phyloP scores from a whole-genome alignment of 106 monocot species.

The Vanilla planifolia region DNA sequence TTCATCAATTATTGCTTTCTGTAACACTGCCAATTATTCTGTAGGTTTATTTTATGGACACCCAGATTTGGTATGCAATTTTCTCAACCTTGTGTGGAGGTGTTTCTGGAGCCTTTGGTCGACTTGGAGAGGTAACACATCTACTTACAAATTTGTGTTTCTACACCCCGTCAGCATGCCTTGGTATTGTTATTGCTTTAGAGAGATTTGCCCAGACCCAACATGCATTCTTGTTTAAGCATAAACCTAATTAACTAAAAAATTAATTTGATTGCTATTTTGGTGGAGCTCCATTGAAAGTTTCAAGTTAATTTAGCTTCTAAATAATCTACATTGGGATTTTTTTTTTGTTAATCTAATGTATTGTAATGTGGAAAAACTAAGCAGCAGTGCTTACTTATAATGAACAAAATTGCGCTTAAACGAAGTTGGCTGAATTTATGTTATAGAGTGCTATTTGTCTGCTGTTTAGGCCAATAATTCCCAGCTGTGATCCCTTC shows the following conservation, averaged over 20 bases:
- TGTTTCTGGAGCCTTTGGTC: constrained; percentile 82
- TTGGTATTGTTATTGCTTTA: too few relatives aligned
- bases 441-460: background rate
- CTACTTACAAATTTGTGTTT: background rate
- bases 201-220: too few relatives aligned
- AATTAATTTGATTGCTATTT: too few relatives aligned
- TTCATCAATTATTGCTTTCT: background rate
- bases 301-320: background rate
- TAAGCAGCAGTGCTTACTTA: background rate
- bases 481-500: background rate
- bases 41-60: constrained; percentile 99
- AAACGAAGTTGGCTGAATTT: background rate
- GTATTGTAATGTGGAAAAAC: background rate
- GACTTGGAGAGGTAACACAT: constrained; percentile 81
- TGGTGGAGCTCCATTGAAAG: background rate
- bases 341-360: background rate
- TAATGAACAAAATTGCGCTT: background rate
- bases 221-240: too few relatives aligned
- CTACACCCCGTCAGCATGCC: background rate
- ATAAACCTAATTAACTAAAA: too few relatives aligned
- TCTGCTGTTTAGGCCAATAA: background rate
- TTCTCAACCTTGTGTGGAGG: constrained; percentile 97
- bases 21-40: background rate
- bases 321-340: constrained; percentile 2
- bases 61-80: constrained; percentile 98